These are phyloP conservation scores for Nitzschia inconspicua DNA, from an alignment of 108 stramenopile genomes.

Conservation along the genomic window DNA sequence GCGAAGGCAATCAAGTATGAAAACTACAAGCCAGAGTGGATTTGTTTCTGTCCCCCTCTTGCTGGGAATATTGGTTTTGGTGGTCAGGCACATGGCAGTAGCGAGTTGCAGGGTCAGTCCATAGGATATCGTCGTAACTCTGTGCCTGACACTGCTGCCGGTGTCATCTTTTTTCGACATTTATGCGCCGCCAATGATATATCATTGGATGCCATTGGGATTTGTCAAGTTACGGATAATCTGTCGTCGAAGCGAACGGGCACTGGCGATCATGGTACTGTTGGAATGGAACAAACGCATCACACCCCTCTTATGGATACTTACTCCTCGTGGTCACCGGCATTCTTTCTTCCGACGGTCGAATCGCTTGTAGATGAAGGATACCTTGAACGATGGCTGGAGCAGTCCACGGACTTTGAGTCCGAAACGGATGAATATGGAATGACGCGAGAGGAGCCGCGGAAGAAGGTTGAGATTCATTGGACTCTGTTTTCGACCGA, in stretches of 20 bases:
- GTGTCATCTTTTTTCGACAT: conserved; percentile 69
- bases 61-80: neutral
- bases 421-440: conserved; percentile 36
- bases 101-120: neutral
- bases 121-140: too few species aligned
- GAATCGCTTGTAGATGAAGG: conserved; percentile 7
- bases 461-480: conserved; percentile 61
- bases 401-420: conserved; percentile 21
- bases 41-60: conserved; percentile 58
- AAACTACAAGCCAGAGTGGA: conserved; percentile 43
- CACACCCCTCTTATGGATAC: too few species aligned
- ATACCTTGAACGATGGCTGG: conserved; percentile 20
- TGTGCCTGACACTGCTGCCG: conserved; percentile 48
- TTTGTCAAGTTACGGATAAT: conserved; percentile 25
- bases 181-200: conserved; percentile 55
- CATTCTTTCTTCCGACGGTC: conserved; percentile 9
- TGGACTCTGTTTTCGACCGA: conserved; percentile 70
- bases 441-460: conserved; percentile 38
- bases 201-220: conserved; percentile 33
- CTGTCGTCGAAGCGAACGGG: too few species aligned
- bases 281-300: too few species aligned
- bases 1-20: conserved; percentile 54
- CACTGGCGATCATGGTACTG: too few species aligned
- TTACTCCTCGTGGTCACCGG: conserved; percentile 6
- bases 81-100: neutral